Evolutionary conservation across 768 basidiomycete species (phyloP), one percentile per base, ranked within the genome.

Genomic region (Boletus pseudopeckii): DNA sequence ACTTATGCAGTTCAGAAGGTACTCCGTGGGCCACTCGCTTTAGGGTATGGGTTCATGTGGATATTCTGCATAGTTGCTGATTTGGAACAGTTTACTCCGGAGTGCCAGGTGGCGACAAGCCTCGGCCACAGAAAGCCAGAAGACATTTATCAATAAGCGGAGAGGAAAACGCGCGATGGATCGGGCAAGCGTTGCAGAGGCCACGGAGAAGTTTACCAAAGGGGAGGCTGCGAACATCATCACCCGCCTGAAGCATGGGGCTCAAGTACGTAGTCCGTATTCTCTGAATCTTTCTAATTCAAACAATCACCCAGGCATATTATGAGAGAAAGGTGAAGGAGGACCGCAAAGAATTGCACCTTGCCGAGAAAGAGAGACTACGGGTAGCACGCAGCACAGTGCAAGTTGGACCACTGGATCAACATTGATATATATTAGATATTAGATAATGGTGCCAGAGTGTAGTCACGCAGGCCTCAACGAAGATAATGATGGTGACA

Each of bases 181-280:
- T 45, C 55, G 38, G 46, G 56, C 58, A n/a, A 48, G 55, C 10
- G 52, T 57, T 17, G 63, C 53, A n/a, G 63, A 64, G 17, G 50
- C 63, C 32, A 65, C 83, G 5, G 67, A 62, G 42, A 69, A 53
- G 0, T 62, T 94, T 60, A 91, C 82, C 1, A 92, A 90, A 67
- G 92, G 92, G 3, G 78, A 88, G 57, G 90, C 90, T 28, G 86
- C 85, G 0, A 84, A 85, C 58, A 83, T 92, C 42, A 87, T 94
- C 55, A 83, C 83, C 22, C 83, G 90, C 9, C 55, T 90, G 52
- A 86, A 82, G 64, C 85, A 92, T 62, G 91, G 90, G 24, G 87
- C 87, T 33, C 75, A 80, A 75, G 90, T 88, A 63, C 32, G 69
- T 53, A 33, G 4, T 43, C 48, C 45, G 50, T 39, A 28, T 34